Base-by-base conservation (phyloP, 129 eudicot species). In the Helianthus tuberosus region DNA sequence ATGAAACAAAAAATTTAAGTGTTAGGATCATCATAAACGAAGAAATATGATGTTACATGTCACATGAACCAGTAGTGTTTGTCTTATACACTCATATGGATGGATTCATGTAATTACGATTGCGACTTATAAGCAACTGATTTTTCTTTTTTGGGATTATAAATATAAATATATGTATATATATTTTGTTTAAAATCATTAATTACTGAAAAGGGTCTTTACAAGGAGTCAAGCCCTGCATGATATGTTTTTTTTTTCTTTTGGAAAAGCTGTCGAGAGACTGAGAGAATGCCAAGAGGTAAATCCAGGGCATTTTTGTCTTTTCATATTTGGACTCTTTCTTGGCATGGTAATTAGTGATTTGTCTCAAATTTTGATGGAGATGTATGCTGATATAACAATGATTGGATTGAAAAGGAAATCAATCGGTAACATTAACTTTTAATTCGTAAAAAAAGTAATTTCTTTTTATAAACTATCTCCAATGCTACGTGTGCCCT, bases 321-420 rank as follows among this genome's bases (percentile, higher is more conserved):
- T 43, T 78, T 47, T 63, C 32, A 35, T 52, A 13, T 62, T 51
- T 78, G 66, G 77, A 64, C 51, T 11, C 67, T 39, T 78, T 71
- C 50, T 38, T 58, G 59, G 41, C 71, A 78, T 78, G 77, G 82
- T 78, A 78, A 71, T 78, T 78, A 63, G 82, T 78, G 82, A 27
- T 78, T 71, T 78, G 82, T 64, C 77, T 71, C 49, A 6, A 55
- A 5, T 15, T 16, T 12, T 71, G 77, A 78, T 78, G 11, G 77
- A n/a, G 68, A 55, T 67, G 68, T 55, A 64, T 74, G 78, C 47
- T 57, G 51, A 58, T 51, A 39, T 52, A 77, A 47, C 70, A 77
- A 71, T 63, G 77, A 78, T 78, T 71, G 61, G 77, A 78, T 39
- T 14, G 66, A 52, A 75, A 65, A 75, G 48, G 57, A 39, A 23